Evolutionary conservation across 768 basidiomycete species (phyloP), one percentile per base, ranked within the genome.

Genomic region (Galerina sulciceps): DNA sequence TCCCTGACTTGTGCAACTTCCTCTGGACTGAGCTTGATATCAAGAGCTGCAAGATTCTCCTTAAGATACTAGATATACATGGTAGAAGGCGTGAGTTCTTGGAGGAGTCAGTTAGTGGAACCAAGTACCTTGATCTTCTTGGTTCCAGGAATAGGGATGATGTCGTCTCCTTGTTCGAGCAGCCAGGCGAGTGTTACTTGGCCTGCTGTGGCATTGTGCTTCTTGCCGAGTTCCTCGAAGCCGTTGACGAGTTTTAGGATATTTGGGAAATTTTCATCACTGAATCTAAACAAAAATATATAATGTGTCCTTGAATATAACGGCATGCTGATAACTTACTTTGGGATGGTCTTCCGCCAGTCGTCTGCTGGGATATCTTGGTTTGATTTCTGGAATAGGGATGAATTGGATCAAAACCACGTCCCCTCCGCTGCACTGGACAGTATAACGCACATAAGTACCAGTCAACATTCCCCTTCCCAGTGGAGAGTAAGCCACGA

Each of bases 121-220:
- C 36, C 35, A n/a, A n/a, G 15, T 59, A 63, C 67, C 58, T 68
- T 65, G 42, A 68, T 61, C 43, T 72, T 76, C 49, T 73, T 78
- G 1, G 80, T 81, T 0, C 81, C 82, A 2, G 83, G 81, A 60
- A 84, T 81, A 4, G 81, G 75, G 60, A 83, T 77, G 55, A 84
- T 63, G 53, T 82, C 77, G 14, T 73, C 67, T 1, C 81, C 80
- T 66, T 84, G 79, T 0, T 76, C 77, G 23, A 84, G 75, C 2
- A 84, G 62, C 81, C 79, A 84, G 0, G 81, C 81, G 8, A 85
- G 74, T 1, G 78, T 65, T 17, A 82, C 71, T 63, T 85, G 84
- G 2, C 80, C 77, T 1, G 78, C 67, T 4, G 82, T 80, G 1
- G 75, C 79, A 31, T 73, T 61, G 58, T 82, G 70, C 46, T 73